These are phyloP conservation scores for Chrysoporthe cubensis DNA, from an alignment of 2,329 filamentous ascomycete genomes.

Conservation along the genomic window DNA sequence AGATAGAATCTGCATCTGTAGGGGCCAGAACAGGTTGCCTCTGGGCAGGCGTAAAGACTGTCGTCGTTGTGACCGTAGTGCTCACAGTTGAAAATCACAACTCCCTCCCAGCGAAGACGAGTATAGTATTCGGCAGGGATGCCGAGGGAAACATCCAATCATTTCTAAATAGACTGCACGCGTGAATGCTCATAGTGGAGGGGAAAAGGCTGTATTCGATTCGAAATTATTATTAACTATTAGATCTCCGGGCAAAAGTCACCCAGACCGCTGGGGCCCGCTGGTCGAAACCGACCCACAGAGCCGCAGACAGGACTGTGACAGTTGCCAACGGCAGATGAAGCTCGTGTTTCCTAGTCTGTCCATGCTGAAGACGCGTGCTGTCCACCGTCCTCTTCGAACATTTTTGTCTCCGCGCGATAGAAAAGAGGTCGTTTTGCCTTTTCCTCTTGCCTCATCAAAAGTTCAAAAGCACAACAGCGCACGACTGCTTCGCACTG, in stretches of 20 bases:
- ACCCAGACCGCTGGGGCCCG: constrained; percentile 1
- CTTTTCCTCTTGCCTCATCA: constrained; percentile 24
- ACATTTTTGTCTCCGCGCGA: constrained; percentile 2
- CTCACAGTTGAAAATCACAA: not conserved
- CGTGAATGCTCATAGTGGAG: not conserved
- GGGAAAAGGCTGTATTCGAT: constrained; percentile 6
- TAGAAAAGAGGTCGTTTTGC: not conserved
- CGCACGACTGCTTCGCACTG: constrained; percentile 18
- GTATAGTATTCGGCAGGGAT: not conserved
- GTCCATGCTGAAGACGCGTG: constrained; percentile 1
- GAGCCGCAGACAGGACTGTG: constrained; percentile 1
- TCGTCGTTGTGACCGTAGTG: not conserved
- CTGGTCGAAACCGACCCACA: constrained; percentile 1
- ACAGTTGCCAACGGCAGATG: constrained; percentile 2
- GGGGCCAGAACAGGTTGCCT: not conserved
- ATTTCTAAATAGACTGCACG: not conserved
- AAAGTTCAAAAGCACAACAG: constrained; percentile 11
- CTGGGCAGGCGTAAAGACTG: not conserved
- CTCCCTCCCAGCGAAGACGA: not conserved
- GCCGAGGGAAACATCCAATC: not conserved
- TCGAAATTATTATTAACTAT: constrained; percentile 29
- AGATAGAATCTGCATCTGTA: not conserved
- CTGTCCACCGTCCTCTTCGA: constrained; percentile 10
- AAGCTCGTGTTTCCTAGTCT: constrained; percentile 4
- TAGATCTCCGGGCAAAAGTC: constrained; percentile 22